phyloP scores from a whole-genome alignment of 2,329 filamentous ascomycete genomes.

The Drechslera avenae region DNA sequence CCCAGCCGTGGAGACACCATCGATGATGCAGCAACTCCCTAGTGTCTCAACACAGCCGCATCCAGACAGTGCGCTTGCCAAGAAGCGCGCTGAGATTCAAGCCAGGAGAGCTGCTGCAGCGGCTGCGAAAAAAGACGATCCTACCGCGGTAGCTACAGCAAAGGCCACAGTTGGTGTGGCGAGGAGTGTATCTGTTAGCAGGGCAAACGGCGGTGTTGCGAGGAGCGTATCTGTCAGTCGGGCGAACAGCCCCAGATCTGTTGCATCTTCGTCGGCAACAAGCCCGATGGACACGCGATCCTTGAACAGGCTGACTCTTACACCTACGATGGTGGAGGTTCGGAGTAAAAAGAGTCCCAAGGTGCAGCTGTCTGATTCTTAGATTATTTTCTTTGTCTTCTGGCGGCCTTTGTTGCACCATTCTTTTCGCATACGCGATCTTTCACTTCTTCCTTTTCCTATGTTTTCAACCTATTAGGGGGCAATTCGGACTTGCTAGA shows the following conservation, averaged over 20 bases:
- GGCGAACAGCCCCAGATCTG: constrained; percentile 29
- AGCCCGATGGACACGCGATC: constrained; percentile 27
- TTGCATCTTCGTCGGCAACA: constrained; percentile 15
- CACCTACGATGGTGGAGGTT: constrained; percentile 45
- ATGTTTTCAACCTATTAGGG: not conserved
- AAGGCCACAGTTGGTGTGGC: constrained; percentile 40
- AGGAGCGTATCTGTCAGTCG: constrained; percentile 41
- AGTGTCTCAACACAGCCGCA: constrained; percentile 25
- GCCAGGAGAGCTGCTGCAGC: constrained; percentile 1
- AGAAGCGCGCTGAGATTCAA: constrained; percentile 16
- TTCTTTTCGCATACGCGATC: constrained; percentile 5
- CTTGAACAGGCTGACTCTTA: constrained; percentile 36
- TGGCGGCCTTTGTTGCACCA: not conserved
- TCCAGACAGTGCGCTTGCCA: constrained; percentile 21
- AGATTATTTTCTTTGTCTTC: constrained; percentile 4
- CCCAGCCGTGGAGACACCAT: constrained; percentile 30
- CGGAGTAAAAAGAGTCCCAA: constrained; percentile 44
- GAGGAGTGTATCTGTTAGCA: constrained; percentile 39
- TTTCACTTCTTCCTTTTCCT: not conserved
- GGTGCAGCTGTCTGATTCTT: constrained; percentile 45
- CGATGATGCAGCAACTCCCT: constrained; percentile 26
- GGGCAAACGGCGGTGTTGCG: constrained; percentile 35
- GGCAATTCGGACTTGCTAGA: not conserved
- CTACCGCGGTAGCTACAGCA: constrained; percentile 1
- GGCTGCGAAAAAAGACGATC: constrained; percentile 1